Evolutionary conservation across 1,284 basidiomycete species (phyloP).

Genomic region (Tetrapyrgos nigripes): DNA sequence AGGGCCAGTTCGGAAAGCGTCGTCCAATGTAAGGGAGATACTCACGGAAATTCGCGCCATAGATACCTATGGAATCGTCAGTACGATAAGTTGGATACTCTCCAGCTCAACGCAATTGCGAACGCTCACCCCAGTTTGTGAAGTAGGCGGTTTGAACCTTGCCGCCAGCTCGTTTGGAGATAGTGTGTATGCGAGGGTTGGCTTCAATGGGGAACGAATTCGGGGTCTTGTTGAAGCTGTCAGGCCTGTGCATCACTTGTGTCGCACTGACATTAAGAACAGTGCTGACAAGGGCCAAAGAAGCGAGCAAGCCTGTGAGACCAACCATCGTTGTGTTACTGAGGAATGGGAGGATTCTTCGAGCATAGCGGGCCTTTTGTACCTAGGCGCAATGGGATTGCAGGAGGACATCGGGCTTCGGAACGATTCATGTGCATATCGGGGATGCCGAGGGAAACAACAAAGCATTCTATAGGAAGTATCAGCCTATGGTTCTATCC

Average conservation of each 20-base stretch:
- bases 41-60: conserved; percentile 80
- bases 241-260: conserved; percentile 63
- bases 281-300: not conserved
- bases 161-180: conserved; percentile 52
- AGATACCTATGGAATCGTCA: conserved; percentile 50
- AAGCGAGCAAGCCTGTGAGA: not conserved
- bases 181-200: conserved; percentile 44
- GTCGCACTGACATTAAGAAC: conserved; percentile 45
- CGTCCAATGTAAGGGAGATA: conserved; percentile 13
- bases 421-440: not conserved
- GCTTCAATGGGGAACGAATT: conserved; percentile 42
- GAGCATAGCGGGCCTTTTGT: not conserved
- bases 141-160: conserved; percentile 71
- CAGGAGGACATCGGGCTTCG: not conserved
- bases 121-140: conserved; percentile 57
- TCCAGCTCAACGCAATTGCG: conserved; percentile 25
- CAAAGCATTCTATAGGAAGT: not conserved
- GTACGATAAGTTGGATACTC: conserved; percentile 54
- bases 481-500: not conserved
- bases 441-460: not conserved
- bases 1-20: too few species aligned
- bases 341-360: not conserved
- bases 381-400: not conserved
- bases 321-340: not conserved
- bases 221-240: conserved; percentile 49